Percentiles rank a stretch among this genome's conserved stretches.
phyloP scores from a whole-genome alignment of 192 early-diverging fungal species.

The Backusella circina region DNA sequence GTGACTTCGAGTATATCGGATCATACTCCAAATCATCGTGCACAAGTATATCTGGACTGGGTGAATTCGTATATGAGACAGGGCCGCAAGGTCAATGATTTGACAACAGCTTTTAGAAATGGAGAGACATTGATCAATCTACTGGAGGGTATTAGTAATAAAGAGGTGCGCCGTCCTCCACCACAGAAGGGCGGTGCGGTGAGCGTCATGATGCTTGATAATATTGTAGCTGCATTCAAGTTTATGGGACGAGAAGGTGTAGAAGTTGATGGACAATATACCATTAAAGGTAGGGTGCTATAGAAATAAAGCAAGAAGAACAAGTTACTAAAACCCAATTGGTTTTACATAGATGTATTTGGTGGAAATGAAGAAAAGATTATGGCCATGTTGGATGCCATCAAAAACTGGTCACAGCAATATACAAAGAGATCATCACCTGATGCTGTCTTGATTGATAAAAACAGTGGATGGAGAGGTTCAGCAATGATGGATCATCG shows the following conservation, averaged over 20 bases:
- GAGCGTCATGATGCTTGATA: slow-evolving; percentile 44
- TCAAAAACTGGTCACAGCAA: slow-evolving; percentile 11
- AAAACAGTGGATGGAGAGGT: slow-evolving; percentile 14
- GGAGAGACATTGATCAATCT: slow-evolving; percentile 40
- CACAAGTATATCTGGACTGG: slow-evolving; percentile 41
- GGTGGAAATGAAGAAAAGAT: slow-evolving; percentile 31
- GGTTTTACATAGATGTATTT: slow-evolving; percentile 20
- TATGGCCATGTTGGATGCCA: slow-evolving; percentile 25
- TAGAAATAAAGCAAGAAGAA: too few species aligned
- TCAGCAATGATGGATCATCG: slow-evolving; percentile 1
- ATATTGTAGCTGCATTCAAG: slow-evolving; percentile 45
- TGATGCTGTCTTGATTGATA: not conserved
- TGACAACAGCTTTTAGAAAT: slow-evolving; percentile 33
- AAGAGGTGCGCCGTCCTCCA: slow-evolving; percentile 36
- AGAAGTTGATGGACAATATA: slow-evolving; percentile 37
- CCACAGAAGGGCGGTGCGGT: slow-evolving; percentile 22
- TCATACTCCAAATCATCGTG: slow-evolving; percentile 8
- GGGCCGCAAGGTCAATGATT: slow-evolving; percentile 23
- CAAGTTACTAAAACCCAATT: not conserved
- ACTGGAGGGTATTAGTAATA: slow-evolving; percentile 38
- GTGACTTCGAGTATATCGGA: not conserved
- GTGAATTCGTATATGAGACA: slow-evolving; percentile 35
- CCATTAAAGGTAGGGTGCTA: slow-evolving; percentile 40
- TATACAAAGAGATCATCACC: not conserved
- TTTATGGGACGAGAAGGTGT: slow-evolving; percentile 49